phyloP scores from a whole-genome alignment of 306 rosid genomes.

The Canavalia gladiata region DNA sequence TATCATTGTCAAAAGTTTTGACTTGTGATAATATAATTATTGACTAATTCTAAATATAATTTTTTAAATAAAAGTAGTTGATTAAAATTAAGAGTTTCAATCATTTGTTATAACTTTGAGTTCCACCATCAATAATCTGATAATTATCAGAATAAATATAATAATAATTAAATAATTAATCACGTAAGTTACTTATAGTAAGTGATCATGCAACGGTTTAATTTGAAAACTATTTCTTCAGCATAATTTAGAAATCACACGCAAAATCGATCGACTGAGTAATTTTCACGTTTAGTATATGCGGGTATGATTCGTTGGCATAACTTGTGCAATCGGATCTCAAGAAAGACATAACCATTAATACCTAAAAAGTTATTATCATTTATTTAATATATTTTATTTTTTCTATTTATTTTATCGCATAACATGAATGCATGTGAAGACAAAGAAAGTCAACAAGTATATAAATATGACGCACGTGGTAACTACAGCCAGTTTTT shows the following conservation, averaged over 20 bases:
- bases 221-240: not conserved
- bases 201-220: not conserved
- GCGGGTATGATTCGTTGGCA: conserved; percentile 15
- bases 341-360: not conserved
- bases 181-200: not conserved
- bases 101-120: not conserved
- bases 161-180: not conserved
- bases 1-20: not conserved
- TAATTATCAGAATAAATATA: not conserved
- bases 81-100: not conserved
- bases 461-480: not conserved
- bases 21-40: no score
- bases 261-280: not conserved
- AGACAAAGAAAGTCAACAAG: not conserved
- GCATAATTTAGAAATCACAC: not conserved
- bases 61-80: not conserved
- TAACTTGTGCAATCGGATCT: conserved; percentile 33
- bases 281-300: conserved; percentile 26
- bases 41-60: no score
- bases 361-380: no score
- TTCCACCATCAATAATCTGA: not conserved
- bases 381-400: no score
- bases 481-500: no score
- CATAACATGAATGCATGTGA: not conserved
- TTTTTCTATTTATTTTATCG: no score